Conservation (phyloP, 306 rosid genomes). For the Quercus gilva region DNA sequence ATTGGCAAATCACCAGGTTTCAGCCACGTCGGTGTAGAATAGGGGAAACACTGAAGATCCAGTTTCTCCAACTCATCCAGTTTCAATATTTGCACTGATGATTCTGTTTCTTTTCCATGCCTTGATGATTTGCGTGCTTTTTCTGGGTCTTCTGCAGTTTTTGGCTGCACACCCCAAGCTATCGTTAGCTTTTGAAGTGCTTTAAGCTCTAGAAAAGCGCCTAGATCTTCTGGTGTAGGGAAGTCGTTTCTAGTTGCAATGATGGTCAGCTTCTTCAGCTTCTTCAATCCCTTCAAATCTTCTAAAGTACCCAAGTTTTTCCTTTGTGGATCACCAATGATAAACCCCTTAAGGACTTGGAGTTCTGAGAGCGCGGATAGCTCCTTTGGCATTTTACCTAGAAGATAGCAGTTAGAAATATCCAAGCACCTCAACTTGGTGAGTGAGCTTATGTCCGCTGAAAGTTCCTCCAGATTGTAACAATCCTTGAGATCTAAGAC, state of each 20-base stretch:
- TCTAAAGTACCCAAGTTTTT: not conserved
- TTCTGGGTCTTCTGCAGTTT: not conserved
- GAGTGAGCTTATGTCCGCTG: not conserved
- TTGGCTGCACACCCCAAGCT: constrained; percentile 9
- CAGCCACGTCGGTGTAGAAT: not conserved
- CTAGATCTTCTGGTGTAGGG: not conserved
- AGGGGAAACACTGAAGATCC: constrained; percentile 19
- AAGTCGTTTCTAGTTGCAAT: not conserved
- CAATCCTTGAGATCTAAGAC: constrained; percentile 40
- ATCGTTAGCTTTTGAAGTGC: not conserved
- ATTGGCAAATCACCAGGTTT: rapidly evolving
- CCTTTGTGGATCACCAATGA: not conserved
- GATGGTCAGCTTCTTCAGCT: constrained; percentile 16
- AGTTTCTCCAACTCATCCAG: not conserved
- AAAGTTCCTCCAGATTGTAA: constrained; percentile 25
- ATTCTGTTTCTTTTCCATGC: too few species aligned
- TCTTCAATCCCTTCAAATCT: not conserved
- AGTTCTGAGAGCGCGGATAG: not conserved
- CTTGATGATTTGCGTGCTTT: too few species aligned
- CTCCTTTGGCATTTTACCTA: constrained; percentile 20
- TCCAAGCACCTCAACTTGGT: constrained; percentile 26
- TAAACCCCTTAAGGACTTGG: constrained; percentile 26
- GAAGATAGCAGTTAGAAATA: constrained; percentile 31
- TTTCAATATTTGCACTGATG: too few species aligned
- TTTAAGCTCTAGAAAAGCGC: not conserved